Base-by-base conservation (phyloP, 2,329 filamentous ascomycete genomes). In the Diaporthe destruens region DNA sequence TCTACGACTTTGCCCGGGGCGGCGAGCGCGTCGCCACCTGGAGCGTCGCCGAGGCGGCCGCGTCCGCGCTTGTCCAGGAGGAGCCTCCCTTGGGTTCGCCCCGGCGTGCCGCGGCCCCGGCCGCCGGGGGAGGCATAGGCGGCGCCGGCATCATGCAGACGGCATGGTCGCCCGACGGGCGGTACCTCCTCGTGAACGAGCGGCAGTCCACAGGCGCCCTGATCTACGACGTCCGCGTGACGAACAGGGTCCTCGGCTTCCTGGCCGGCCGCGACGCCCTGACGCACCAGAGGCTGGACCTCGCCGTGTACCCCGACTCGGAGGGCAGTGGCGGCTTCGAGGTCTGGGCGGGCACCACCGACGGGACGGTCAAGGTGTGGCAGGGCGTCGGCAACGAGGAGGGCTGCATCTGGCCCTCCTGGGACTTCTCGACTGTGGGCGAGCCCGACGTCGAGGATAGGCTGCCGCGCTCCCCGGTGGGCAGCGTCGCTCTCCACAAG, bases 131-230 rank as follows among this genome's bases (percentile, higher is more conserved):
- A 77, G 16, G 80, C 3, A 83, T 90, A 74, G 86, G 86, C 14
- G 91, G 93, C 42, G 86, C 88, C 74, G 93, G 92, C 69, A 89
- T 92, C 29, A 81, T 86, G 16, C 89, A 92, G 80, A 85, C 87
- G 0, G 75, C 84, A 6, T 92, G 90, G 90, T 91, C 89, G 74
- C 86, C 87, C 0, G 92, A 90, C 75, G 90, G 90, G 8, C 84
- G 88, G 51, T 92, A 92, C 77, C 82, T 92, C 25, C 81, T 89
- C n/a, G 82, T 92, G 59, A 89, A 88, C 76, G 90, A 92, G 82
- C 85, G 90, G 6, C 85, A 86, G 75, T 85, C 89, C 0, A 79
- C 77, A 7, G 87, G 88, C 3, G 77, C 91, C 49, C 80, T 91
- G 34, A 86, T 92, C 3, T 92, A 91, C 80, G 90, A 92, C 77